phyloP scores from a whole-genome alignment of 2,329 filamentous ascomycete species.

The Penicillium olsonii region DNA sequence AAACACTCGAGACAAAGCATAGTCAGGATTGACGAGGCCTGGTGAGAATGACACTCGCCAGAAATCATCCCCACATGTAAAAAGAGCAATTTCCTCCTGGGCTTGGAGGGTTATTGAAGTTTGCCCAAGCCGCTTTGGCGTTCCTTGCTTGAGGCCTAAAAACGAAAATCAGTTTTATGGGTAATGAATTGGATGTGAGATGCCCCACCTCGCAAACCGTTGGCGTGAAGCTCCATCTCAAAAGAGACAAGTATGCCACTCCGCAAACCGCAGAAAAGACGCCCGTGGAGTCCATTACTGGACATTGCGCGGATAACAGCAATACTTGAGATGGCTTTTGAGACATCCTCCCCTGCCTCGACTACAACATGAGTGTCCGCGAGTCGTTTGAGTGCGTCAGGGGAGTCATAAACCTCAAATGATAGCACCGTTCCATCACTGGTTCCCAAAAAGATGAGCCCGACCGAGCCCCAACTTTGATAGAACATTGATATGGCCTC shows the following conservation, averaged over 20 bases:
- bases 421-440: constrained; percentile 38
- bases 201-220: constrained; percentile 22
- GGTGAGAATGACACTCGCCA: constrained; percentile 38
- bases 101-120: constrained; percentile 40
- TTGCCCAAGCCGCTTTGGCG: constrained; percentile 35
- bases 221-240: constrained; percentile 23
- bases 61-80: constrained; percentile 40
- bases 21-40: constrained; percentile 26
- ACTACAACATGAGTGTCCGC: constrained; percentile 28
- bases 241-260: constrained; percentile 46
- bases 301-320: constrained; percentile 26
- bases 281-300: constrained; percentile 14
- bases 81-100: constrained; percentile 31
- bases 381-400: constrained; percentile 17
- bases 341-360: constrained; percentile 28
- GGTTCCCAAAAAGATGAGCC: constrained; percentile 44
- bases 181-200: background rate
- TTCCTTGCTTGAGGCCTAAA: constrained; percentile 35
- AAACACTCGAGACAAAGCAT: constrained; percentile 39
- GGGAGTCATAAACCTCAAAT: constrained; percentile 28
- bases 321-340: constrained; percentile 39
- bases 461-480: constrained; percentile 26
- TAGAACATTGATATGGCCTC: constrained; percentile 42
- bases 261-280: constrained; percentile 49
- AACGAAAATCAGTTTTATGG: constrained; percentile 4